phyloP scores from a whole-genome alignment of 1,284 basidiomycete species.

The Moniliella sp. region DNA sequence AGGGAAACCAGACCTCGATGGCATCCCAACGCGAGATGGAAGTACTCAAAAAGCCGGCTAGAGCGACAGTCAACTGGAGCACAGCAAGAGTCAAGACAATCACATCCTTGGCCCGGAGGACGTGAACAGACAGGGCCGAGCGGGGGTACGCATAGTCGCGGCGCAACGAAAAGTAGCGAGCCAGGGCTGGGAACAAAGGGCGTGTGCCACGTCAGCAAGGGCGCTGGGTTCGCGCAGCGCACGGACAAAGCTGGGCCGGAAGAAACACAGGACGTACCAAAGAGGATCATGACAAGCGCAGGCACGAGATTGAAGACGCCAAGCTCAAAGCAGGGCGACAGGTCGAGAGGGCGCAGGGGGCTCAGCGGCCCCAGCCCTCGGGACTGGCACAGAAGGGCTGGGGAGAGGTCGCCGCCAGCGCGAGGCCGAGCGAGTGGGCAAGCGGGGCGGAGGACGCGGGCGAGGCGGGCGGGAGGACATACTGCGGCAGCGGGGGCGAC shows the following conservation, averaged over 20 bases:
- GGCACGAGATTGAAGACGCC: conserved; percentile 27
- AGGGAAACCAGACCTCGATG: conserved; percentile 10
- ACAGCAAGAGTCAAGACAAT: conserved; percentile 30
- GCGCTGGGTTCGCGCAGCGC: no score
- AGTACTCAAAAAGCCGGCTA: conserved; percentile 44
- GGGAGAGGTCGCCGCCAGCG: no score
- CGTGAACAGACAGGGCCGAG: conserved; percentile 7
- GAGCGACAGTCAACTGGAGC: conserved; percentile 42
- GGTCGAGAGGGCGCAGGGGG: conserved; percentile 47
- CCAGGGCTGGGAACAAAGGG: no score
- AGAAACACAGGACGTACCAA: no score
- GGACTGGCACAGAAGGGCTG: conserved; percentile 6
- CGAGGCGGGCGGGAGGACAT: no score
- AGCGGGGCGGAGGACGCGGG: no score
- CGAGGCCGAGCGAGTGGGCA: no score
- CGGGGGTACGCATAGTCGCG: no score
- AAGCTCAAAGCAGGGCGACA: conserved; percentile 64
- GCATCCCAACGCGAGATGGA: conserved; percentile 33
- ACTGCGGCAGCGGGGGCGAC: no score
- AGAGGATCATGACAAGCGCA: conserved; percentile 11
- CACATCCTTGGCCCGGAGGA: conserved; percentile 18
- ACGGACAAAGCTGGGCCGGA: no score
- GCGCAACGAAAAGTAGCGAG: no score
- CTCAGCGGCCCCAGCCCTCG: conserved; percentile 47
- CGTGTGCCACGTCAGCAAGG: no score